Evolutionary conservation across 192 early-diverging fungal species (phyloP), one percentile per base, ranked within the genome.

Genomic region (Spinellus fusiger): DNA sequence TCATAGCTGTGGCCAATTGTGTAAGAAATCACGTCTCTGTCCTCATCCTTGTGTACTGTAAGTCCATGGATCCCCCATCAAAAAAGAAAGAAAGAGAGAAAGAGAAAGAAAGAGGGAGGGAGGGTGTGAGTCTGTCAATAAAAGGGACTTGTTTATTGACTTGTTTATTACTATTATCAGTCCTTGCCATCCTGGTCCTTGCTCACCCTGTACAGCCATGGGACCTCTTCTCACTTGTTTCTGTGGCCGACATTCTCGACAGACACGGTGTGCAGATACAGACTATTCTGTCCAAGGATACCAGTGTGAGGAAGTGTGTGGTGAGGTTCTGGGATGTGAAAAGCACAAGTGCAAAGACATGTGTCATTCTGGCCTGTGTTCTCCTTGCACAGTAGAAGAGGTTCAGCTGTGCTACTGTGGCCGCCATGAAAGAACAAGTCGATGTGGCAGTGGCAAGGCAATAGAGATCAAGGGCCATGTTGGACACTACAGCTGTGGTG

Each of bases 181-280:
- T 4, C 86, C 82, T 23, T 96, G 95, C 64, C 95, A 96, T 77
- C 93, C 95, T 13, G 94, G 96, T 2, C 96, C 96, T 9, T 96
- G 94, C 56, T 87, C 90, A 48, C 92, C 93, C 2, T 98, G 96
- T 71, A 83, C 89, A 23, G 77, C 84, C 5, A 80, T 90, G 70
- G 87, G 87, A 2, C 88, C 91, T 3, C 69, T 82, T 22, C 82
- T 84, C 55, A 71, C 72, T 18, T 98, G 96, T 80, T 88, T 80
- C 69, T 98, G 96, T 77, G 93, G 92, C 3, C 86, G 84, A 37
- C 69, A 80, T 6, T 65, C 68, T 0, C 81, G 37, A 59, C 82
- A 85, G 50, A 70, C 82, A 20, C 78, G 89, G 49, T 98, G 94
- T 74, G 80, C 80, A 29, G 90, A 86, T 66, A 80, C 85, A 4